Evolutionary conservation across 1,284 basidiomycete genomes (phyloP), one percentile per base, ranked within the genome.

Genomic region (Phaffia rhodozyma): DNA sequence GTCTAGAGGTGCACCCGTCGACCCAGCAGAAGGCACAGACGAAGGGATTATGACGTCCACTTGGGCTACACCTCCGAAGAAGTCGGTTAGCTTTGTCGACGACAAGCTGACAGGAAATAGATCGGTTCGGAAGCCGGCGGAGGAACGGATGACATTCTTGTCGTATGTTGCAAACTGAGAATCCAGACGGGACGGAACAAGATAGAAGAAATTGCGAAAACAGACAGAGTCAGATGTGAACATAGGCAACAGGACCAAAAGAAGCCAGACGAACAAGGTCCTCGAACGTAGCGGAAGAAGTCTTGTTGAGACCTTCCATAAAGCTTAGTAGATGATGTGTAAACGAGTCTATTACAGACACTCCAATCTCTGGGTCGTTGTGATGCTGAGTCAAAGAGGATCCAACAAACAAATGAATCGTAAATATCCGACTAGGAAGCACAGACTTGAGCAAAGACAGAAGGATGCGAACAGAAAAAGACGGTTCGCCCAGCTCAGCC

Each of bases 321-420:
- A 84, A 94, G 68, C 91, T 83, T 13, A 98, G 82, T 30, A 94
- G 81, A 71, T 89, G 88, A 75, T 97, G 93, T 0, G 94, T 98
- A 74, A 85, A 99, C 21, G 86, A 84, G 72, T 98, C 96, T 66
- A 97, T 97, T 60, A 98, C 89, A 0, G 93, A 87, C 0, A 97
- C 89, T 2, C 96, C 96, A 49, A 99, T 85, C 68, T 97, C 92
- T 53, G 84, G 78, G 77, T 98, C 94, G 69, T 89, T 89, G 73
- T 91, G 87, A 72, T 97, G 86, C 89, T 94, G 69, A 25, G 29
- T 32, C 29, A 16, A 21, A 7, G 5, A 27, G 4, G n/a, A 47
- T 6, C 11, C 21, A 5, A 34, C 63, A 23, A 66, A 63, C 32
- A 18, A 16, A 30, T 43, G 5, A 43, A 48, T 16, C 29, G 18